These are phyloP conservation scores for Camellia sinensis DNA, from an alignment of 148 eudicot species.

Conservation along the genomic window DNA sequence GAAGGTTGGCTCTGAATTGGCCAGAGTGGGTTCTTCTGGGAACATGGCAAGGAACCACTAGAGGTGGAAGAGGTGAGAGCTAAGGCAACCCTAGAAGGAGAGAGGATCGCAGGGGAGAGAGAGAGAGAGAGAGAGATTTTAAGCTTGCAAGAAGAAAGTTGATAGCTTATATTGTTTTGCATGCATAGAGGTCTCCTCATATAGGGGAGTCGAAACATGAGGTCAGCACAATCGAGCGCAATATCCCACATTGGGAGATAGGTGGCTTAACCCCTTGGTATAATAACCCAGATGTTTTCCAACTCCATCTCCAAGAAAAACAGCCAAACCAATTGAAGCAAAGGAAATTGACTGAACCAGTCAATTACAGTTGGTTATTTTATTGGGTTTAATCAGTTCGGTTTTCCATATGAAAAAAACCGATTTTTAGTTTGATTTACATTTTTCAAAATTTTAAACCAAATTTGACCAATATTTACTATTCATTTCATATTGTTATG, in stretches of 20 bases:
- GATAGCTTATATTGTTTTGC: neutral
- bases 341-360: too few species aligned
- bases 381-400: too few species aligned
- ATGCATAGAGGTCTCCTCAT: neutral
- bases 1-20: neutral
- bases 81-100: neutral
- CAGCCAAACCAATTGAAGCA: too few species aligned
- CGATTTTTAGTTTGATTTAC: too few species aligned
- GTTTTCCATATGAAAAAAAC: too few species aligned
- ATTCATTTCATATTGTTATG: too few species aligned
- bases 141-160: neutral
- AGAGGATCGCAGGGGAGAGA: neutral
- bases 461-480: too few species aligned
- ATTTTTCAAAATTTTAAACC: too few species aligned
- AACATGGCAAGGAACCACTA: neutral
- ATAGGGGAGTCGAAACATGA: neutral
- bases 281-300: neutral
- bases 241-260: neutral
- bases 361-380: too few species aligned
- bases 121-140: neutral
- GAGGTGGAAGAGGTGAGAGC: neutral
- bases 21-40: neutral
- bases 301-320: too few species aligned
- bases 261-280: conserved; percentile 1
- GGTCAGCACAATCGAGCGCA: neutral